phyloP scores from a whole-genome alignment of 2,329 filamentous ascomycete species.

The Cercospora janseana region DNA sequence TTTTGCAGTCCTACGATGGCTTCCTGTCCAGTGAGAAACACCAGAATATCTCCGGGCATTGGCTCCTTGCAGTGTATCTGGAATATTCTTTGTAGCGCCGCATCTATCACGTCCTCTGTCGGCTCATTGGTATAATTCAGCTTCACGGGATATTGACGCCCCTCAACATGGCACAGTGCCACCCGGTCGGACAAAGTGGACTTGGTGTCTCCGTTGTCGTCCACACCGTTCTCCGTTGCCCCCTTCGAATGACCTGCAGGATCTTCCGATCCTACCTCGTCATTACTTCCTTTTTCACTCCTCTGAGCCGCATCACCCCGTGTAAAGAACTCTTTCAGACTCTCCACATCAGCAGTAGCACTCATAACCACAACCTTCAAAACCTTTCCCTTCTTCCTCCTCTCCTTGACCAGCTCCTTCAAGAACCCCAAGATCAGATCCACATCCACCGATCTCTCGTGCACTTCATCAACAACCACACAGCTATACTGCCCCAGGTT shows the following conservation, averaged over 20 bases:
- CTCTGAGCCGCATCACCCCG: neutral
- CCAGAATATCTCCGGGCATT: constrained; percentile 88
- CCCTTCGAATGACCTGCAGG: constrained; percentile 20
- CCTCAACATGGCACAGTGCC: constrained; percentile 66
- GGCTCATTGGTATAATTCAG: constrained; percentile 71
- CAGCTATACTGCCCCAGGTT: constrained; percentile 81
- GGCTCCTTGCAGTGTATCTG: constrained; percentile 79
- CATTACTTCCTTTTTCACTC: neutral
- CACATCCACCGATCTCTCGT: constrained; percentile 92
- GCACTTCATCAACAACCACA: constrained; percentile 91
- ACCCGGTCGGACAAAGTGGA: constrained; percentile 3
- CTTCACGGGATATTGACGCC: constrained; percentile 82
- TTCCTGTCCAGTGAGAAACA: constrained; percentile 90
- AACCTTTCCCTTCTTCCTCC: constrained; percentile 60
- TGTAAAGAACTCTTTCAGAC: constrained; percentile 71
- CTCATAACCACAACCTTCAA: constrained; percentile 96
- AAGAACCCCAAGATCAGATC: constrained; percentile 88
- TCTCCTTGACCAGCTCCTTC: constrained; percentile 67
- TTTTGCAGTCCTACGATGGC: constrained; percentile 81
- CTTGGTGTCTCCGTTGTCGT: constrained; percentile 19
- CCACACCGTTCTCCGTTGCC: constrained; percentile 27
- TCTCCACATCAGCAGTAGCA: constrained; percentile 86
- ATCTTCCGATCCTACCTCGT: neutral
- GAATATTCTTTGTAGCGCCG: constrained; percentile 76
- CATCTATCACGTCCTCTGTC: constrained; percentile 77